Evolutionary conservation across 306 rosid species (phyloP).

Genomic region (Sophora flavescens): DNA sequence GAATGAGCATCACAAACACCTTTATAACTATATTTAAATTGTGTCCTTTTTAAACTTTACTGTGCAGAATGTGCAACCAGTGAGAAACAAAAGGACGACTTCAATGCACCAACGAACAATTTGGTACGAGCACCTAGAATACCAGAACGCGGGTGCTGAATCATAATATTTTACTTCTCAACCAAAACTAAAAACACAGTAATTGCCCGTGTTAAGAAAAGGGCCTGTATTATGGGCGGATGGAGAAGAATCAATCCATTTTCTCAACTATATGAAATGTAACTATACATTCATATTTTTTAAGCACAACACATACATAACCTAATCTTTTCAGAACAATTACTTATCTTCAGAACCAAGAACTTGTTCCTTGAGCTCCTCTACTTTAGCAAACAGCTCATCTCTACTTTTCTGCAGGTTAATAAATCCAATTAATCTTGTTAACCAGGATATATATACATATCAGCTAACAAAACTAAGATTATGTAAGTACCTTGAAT

Average conservation of each 20-base stretch:
- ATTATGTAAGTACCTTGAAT: slow-evolving; percentile 71
- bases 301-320: neutral
- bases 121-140: slow-evolving; percentile 4
- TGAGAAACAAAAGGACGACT: neutral
- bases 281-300: slow-evolving; percentile 47
- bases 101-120: neutral
- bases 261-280: slow-evolving; percentile 1
- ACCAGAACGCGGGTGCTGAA: slow-evolving; percentile 1
- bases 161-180: neutral
- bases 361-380: slow-evolving; percentile 74
- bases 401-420: slow-evolving; percentile 79
- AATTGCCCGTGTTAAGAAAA: neutral
- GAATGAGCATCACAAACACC: no score
- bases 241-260: slow-evolving; percentile 31
- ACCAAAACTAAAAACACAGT: slow-evolving; percentile 4
- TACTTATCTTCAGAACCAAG: slow-evolving; percentile 68
- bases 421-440: slow-evolving; percentile 12
- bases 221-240: neutral
- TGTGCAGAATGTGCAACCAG: neutral
- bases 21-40: no score
- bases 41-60: neutral
- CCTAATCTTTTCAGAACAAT: slow-evolving; percentile 26
- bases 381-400: slow-evolving; percentile 70
- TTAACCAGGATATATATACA: neutral
- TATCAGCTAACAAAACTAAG: neutral